These are phyloP conservation scores for Capsella bursapastoris DNA, from an alignment of 345 rosid species.

Conservation along the genomic window DNA sequence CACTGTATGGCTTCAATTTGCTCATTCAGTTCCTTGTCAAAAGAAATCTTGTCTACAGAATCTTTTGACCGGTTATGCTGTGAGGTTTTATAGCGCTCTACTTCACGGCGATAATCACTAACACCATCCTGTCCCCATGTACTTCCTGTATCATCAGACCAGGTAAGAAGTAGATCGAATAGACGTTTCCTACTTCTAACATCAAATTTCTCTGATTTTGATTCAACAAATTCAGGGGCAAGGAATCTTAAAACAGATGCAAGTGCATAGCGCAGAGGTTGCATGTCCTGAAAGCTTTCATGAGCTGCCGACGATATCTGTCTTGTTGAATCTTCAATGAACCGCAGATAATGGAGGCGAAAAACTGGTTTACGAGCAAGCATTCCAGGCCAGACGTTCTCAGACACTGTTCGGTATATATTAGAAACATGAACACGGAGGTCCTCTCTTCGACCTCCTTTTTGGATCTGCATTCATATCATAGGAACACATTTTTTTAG, in stretches of 20 bases:
- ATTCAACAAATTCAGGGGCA: conserved; percentile 94
- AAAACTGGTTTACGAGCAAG: conserved; percentile 81
- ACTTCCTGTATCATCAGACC: conserved; percentile 88
- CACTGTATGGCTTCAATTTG: conserved; percentile 95
- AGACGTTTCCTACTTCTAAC: conserved; percentile 83
- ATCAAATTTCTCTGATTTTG: conserved; percentile 91
- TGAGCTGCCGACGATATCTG: conserved; percentile 61
- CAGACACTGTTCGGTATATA: conserved; percentile 90
- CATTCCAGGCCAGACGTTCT: conserved; percentile 97
- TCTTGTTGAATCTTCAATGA: conserved; percentile 84
- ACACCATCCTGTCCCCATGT: conserved; percentile 87
- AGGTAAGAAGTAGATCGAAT: conserved; percentile 88
- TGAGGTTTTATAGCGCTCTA: conserved; percentile 91
- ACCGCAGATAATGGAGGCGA: conserved; percentile 88
- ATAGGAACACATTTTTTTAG: conserved; percentile 22
- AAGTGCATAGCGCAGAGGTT: conserved; percentile 89
- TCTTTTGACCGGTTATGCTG: conserved; percentile 94
- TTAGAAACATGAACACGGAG: conserved; percentile 85
- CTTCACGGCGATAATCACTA: conserved; percentile 95
- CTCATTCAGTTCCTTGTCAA: conserved; percentile 90
- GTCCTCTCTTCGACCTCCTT: conserved; percentile 89
- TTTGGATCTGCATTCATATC: conserved; percentile 70
- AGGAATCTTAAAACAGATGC: conserved; percentile 88
- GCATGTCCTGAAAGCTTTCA: conserved; percentile 90
- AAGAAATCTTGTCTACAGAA: conserved; percentile 87